Conservation (phyloP, 2,329 filamentous ascomycete species). For the Ophiostoma pallidulum region DNA sequence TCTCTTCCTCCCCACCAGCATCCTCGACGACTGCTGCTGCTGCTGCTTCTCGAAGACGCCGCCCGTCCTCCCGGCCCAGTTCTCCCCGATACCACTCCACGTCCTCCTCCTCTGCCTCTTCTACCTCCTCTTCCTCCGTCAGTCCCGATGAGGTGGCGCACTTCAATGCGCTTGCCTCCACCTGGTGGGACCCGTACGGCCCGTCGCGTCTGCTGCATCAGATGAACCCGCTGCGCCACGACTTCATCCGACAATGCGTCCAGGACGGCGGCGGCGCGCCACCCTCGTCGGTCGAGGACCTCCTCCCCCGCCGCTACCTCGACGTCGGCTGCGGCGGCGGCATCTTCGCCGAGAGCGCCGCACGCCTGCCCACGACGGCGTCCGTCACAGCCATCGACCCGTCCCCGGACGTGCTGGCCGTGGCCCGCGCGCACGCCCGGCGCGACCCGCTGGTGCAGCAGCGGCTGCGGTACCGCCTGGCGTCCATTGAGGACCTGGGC, state of each 20-base stretch:
- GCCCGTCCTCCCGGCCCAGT: neutral
- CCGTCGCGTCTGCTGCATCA: constrained; percentile 86
- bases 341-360: constrained; percentile 86
- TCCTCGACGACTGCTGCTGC: neutral
- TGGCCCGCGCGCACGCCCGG: constrained; percentile 67
- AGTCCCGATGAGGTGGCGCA: constrained; percentile 85
- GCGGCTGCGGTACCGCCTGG: constrained; percentile 65
- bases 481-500: constrained; percentile 61
- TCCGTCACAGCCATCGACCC: constrained; percentile 72
- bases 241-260: constrained; percentile 74
- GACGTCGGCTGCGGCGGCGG: constrained; percentile 94
- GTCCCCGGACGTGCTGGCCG: constrained; percentile 59
- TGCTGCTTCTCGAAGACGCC: neutral
- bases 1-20: too few species aligned
- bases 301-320: constrained; percentile 54
- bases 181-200: constrained; percentile 96
- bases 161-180: constrained; percentile 85
- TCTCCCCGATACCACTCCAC: constrained; percentile 1
- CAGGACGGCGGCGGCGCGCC: constrained; percentile 21
- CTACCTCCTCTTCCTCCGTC: constrained; percentile 52
- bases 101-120: constrained; percentile 6
- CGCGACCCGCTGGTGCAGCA: constrained; percentile 54
- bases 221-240: constrained; percentile 94
- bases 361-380: constrained; percentile 52
- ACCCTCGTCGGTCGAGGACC: constrained; percentile 9